Evolutionary conservation across 148 eudicot species (phyloP), one percentile per base, ranked within the genome.

Genomic region (Rhododendron henanense): DNA sequence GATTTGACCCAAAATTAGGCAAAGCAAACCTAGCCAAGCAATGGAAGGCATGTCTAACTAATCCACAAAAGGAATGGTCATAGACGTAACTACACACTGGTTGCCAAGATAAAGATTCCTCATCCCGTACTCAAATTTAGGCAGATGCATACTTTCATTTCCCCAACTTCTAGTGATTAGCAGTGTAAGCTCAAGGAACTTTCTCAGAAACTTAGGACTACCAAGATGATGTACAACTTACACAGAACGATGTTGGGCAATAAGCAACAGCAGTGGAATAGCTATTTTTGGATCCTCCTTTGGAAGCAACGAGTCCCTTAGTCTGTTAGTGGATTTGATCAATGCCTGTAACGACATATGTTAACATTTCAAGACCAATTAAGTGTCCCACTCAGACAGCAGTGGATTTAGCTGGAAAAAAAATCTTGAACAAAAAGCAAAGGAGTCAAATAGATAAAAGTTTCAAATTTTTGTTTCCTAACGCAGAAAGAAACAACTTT

Each of bases 181-280:
- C 41, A 85, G n/a, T 13, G 3, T 59, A 35, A 44, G 21, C 14
- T 79, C 50, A 61, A 82, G 65, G 65, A 84, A 71, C 69, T 25
- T 16, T 51, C 35, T 69, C 5, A 69, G 18, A 69, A 33, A 69
- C 75, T 10, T 25, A 28, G 76, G 76, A 71, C 15, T 15, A 35
- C 31, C 19, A 79, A 51, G 71, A 87, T 78, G 48, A 35, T 76
- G 73, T 50, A 84, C 31, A 87, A 45, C 96, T 94, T 91, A 97
- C 99, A 92, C 85, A 86, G 98, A 95, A 85, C 98, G 98, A 86
- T 95, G 95, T 85, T 97, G 99, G 84, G 98, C 98, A 91, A 97
- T 93, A 77, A 97, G 98, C 88, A 97, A 86, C 87, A 97, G 88
- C 78, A 97, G 96, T 23, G 98, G 98, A 87, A 94, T 86, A 28